Evolutionary conservation across 352 stramenopile genomes (phyloP).

Genomic region (Detonula confervacea): DNA sequence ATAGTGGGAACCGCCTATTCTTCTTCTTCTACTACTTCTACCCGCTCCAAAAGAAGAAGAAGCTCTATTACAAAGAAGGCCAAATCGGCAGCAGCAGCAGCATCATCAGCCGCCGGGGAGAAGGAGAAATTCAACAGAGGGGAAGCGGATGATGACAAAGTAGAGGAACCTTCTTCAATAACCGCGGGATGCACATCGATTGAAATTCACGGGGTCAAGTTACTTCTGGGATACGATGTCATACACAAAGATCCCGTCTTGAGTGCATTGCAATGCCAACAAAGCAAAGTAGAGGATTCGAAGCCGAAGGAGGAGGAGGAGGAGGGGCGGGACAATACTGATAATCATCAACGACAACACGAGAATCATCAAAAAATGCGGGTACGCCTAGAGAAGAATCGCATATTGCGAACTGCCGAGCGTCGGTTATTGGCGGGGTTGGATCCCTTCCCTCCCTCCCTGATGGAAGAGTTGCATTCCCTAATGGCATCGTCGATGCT

Average conservation of each 20-base stretch:
- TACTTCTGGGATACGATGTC: slow-evolving; percentile 59
- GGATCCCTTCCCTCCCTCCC: slow-evolving; percentile 53
- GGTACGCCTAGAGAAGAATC: slow-evolving; percentile 62
- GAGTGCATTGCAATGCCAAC: slow-evolving; percentile 26
- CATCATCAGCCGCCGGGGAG: neutral
- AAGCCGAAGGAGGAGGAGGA: slow-evolving; percentile 11
- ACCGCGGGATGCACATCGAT: slow-evolving; percentile 39
- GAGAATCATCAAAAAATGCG: slow-evolving; percentile 30
- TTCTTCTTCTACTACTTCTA: slow-evolving; percentile 11
- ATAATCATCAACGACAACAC: neutral
- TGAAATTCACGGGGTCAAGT: slow-evolving; percentile 48
- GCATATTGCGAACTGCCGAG: slow-evolving; percentile 57
- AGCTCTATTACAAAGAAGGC: too few relatives aligned
- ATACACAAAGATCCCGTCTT: slow-evolving; percentile 46
- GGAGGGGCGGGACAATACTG: neutral
- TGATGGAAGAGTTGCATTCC: slow-evolving; percentile 43
- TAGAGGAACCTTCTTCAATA: neutral
- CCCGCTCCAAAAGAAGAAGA: neutral
- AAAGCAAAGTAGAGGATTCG: too few relatives aligned
- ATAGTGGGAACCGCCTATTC: slow-evolving; percentile 52
- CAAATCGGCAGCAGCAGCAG: neutral
- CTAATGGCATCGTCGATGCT: slow-evolving; percentile 41
- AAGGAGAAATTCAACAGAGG: neutral
- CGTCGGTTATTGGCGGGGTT: slow-evolving; percentile 52
- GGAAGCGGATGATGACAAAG: slow-evolving; percentile 8